phyloP scores from a whole-genome alignment of 164 flowering plant genomes.

The Brasenia schreberi region DNA sequence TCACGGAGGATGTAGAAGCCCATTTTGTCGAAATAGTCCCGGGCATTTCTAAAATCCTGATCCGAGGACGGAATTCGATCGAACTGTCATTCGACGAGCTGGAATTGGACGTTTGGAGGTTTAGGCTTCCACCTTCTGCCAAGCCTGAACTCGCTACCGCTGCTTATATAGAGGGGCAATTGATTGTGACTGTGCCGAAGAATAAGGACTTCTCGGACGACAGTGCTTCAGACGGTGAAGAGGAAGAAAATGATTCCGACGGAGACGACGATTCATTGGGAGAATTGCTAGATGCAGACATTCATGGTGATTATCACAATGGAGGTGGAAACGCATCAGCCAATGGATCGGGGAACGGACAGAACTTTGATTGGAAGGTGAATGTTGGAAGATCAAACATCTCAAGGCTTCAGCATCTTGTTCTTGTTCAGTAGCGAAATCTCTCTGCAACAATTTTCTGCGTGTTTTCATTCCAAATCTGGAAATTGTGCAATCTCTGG shows the following conservation, averaged over 20 bases:
- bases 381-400: neutral
- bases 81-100: constrained; percentile 31
- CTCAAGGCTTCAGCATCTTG: neutral
- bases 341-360: neutral
- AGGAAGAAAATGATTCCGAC: neutral
- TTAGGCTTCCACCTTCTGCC: constrained; percentile 54
- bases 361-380: neutral
- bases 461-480: neutral
- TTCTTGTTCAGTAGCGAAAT: neutral
- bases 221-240: neutral
- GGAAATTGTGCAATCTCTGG: neutral
- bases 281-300: neutral
- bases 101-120: constrained; percentile 79
- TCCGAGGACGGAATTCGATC: constrained; percentile 23
- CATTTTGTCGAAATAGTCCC: constrained; percentile 55
- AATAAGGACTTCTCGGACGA: constrained; percentile 7
- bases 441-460: neutral
- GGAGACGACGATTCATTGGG: neutral
- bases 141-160: constrained; percentile 65
- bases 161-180: constrained; percentile 49
- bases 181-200: constrained; percentile 80
- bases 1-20: constrained; percentile 30
- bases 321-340: neutral
- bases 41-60: constrained; percentile 62
- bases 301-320: neutral